These are phyloP conservation scores for Cadophora luteo-olivacea DNA, from an alignment of 2,329 filamentous ascomycete genomes.

Conservation along the genomic window DNA sequence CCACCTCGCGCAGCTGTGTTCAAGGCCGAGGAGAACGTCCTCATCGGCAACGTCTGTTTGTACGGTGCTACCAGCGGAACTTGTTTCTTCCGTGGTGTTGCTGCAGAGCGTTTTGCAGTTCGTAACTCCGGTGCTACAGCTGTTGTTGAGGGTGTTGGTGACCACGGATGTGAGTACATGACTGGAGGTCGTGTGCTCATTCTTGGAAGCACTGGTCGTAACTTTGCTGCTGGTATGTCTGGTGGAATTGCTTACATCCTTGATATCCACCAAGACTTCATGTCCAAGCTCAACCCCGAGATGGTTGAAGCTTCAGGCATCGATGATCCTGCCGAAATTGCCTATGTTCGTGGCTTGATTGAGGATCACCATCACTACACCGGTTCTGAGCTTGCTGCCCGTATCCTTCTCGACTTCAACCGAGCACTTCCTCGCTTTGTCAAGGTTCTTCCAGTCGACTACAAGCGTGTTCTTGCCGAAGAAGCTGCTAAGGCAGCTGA, in stretches of 20 bases:
- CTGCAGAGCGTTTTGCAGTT: slow-evolving; percentile 94
- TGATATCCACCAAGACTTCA: slow-evolving; percentile 88
- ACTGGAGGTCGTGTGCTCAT: slow-evolving; percentile 91
- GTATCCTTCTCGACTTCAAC: slow-evolving; percentile 94
- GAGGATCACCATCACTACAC: slow-evolving; percentile 99
- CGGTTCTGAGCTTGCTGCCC: slow-evolving; percentile 90
- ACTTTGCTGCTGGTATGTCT: slow-evolving; percentile 98
- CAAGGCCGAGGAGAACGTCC: slow-evolving; percentile 94
- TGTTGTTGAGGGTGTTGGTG: slow-evolving; percentile 95
- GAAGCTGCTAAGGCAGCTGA: slow-evolving; percentile 86
- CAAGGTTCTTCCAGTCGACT: slow-evolving; percentile 93
- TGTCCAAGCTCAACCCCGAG: slow-evolving; percentile 93
- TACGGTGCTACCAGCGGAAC: slow-evolving; percentile 92
- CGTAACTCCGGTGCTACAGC: slow-evolving; percentile 95
- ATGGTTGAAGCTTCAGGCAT: slow-evolving; percentile 92
- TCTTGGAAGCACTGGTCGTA: slow-evolving; percentile 88
- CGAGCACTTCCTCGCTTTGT: slow-evolving; percentile 88
- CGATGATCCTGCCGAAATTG: slow-evolving; percentile 86
- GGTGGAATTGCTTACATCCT: slow-evolving; percentile 96
- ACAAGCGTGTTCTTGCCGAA: slow-evolving; percentile 90
- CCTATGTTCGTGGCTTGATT: slow-evolving; percentile 87
- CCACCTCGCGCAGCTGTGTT: slow-evolving; percentile 88
- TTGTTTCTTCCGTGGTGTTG: slow-evolving; percentile 96
- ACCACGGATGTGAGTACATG: slow-evolving; percentile 99
- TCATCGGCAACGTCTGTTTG: slow-evolving; percentile 92